Percentiles rank a stretch among this genome's conserved stretches.
phyloP scores from a whole-genome alignment of 2,329 filamentous ascomycete genomes.

The Diaporthe nobilis region DNA sequence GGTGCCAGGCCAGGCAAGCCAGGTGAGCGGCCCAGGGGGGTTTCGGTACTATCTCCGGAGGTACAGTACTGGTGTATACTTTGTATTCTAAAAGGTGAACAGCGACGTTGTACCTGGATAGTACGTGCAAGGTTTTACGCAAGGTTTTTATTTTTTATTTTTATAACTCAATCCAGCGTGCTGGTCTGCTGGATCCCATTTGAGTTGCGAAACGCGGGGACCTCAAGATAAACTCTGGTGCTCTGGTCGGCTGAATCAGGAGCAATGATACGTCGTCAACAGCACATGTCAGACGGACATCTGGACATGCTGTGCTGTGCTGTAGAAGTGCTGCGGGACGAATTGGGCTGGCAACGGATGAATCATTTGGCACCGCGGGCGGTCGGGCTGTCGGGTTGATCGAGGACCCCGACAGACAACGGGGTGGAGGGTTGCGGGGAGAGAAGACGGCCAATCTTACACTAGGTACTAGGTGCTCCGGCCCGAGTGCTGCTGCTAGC shows the following conservation, averaged over 20 bases:
- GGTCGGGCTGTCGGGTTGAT: constrained; percentile 41
- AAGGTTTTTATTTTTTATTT: not conserved
- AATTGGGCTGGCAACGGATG: not conserved
- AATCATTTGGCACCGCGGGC: not conserved
- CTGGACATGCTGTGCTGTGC: not conserved
- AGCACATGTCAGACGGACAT: constrained; percentile 15
- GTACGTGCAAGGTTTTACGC: not conserved
- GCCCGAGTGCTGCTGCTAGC: constrained; percentile 25
- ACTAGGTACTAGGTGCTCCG: not conserved
- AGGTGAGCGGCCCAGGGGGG: not conserved
- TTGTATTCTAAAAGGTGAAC: not conserved
- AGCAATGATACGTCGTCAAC: not conserved
- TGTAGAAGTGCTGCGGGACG: not conserved
- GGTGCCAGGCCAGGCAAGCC: not conserved
- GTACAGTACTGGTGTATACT: not conserved
- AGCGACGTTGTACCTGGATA: not conserved
- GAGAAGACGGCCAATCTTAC: constrained; percentile 15
- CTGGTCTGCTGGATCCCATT: not conserved
- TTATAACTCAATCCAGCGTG: not conserved
- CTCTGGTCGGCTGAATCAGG: constrained; percentile 12
- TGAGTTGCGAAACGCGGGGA: constrained; percentile 13
- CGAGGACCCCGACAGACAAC: constrained; percentile 41
- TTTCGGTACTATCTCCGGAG: not conserved
- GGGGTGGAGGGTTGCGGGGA: not conserved
- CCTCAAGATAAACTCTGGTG: constrained; percentile 4